Evolutionary conservation across 1,284 basidiomycete genomes (phyloP).

Genomic region (Cutaneotrichosporon cutaneum): DNA sequence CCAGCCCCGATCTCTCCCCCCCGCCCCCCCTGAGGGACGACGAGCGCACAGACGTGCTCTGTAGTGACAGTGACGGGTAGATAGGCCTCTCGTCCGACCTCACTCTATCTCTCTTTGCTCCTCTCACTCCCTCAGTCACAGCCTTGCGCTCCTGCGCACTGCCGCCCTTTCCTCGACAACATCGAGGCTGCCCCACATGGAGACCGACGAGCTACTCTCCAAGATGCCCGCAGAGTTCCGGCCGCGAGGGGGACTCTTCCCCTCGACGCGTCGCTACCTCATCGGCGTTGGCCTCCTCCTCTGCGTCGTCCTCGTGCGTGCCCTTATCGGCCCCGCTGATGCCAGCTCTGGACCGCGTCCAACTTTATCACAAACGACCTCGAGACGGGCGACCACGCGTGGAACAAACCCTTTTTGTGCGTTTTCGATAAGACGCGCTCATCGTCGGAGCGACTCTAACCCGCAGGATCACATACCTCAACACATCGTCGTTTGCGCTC

Average conservation of each 20-base stretch:
- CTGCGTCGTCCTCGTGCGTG: slow-evolving; percentile 36
- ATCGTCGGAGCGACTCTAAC: not conserved
- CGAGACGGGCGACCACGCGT: slow-evolving; percentile 46
- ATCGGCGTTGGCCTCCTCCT: slow-evolving; percentile 39
- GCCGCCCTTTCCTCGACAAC: not conserved
- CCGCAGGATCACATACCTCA: slow-evolving; percentile 52
- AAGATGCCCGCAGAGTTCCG: slow-evolving; percentile 8
- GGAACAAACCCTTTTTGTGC: slow-evolving; percentile 53
- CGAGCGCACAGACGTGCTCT: no score
- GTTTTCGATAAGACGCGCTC: slow-evolving; percentile 17
- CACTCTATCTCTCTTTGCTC: not conserved
- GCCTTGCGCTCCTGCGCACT: not conserved
- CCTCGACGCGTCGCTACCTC: slow-evolving; percentile 30
- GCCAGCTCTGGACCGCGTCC: slow-evolving; percentile 47
- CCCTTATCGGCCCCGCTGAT: not conserved
- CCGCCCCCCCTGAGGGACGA: not conserved
- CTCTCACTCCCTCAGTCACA: not conserved
- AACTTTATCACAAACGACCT: slow-evolving; percentile 49
- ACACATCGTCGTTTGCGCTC: slow-evolving; percentile 69
- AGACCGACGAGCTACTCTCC: slow-evolving; percentile 12
- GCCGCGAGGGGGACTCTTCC: slow-evolving; percentile 1
- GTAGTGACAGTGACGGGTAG: no score
- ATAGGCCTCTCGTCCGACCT: not conserved
- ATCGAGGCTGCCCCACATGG: slow-evolving; percentile 3
- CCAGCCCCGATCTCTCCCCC: not conserved